Evolutionary conservation across 2,329 filamentous ascomycete species (phyloP), one percentile per base, ranked within the genome.

Genomic region (Chaetomiaceae sp.): DNA sequence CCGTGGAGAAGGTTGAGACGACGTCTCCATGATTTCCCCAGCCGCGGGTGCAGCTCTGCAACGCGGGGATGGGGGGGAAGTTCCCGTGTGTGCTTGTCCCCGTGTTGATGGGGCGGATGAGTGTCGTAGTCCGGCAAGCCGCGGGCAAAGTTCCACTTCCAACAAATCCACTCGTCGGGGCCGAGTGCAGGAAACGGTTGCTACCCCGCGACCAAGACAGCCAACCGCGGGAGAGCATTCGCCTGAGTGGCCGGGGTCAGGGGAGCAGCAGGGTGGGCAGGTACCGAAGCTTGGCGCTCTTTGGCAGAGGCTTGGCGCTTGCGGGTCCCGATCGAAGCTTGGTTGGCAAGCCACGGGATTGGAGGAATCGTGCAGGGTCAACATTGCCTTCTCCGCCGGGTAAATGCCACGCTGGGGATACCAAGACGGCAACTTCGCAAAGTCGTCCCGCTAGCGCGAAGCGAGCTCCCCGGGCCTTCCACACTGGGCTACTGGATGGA

Each of bases 371-470:
- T 37, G 36, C 32, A 30, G 11, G 21, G 21, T 23, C 37, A 20
- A 23, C 1, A 25, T 8, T 42, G 32, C 44, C 45, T 38, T 49
- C 52, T 45, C 49, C 49, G 34, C 56, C 56, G 56, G 56, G 10
- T 58, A 56, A 58, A 58, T 58, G 53, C 47, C 13, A 51, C 46
- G 21, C 34, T 42, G 16, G 16, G 14, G 20, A 34, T n/a, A 16
- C 53, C 53, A 50, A 55, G 53, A 20, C 56, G 56, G 56, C 33
- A 51, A 25, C 37, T 53, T 55, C 32, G 38, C 49, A n/a, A 44
- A 14, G 3, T 45, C 20, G 23, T 54, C 42, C 56, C 56, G 56
- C 52, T 58, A 55, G 56, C 50, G 56, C 34, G 25, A 38, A 29
- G 25, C 25, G 45, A 48, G 36, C n/a, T 18, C 33, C 23, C 29